Base-by-base conservation (phyloP, 148 eudicot species). In the Vaccinium macrocarpon region DNA sequence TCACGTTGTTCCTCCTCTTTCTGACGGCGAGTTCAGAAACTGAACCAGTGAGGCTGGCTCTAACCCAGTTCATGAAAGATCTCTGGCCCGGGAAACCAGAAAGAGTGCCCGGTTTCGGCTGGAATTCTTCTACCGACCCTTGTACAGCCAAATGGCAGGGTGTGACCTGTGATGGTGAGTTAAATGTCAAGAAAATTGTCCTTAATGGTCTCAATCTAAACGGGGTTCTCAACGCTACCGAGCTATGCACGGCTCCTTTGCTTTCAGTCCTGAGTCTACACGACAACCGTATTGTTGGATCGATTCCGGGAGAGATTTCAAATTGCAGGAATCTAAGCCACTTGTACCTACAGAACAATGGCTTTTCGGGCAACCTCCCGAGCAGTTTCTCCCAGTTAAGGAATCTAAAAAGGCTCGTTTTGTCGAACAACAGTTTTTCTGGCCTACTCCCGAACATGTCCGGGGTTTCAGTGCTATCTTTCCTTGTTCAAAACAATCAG, bases 371-470 rank as follows among this genome's bases (percentile, higher is more conserved):
- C 21, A 85, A 35, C 29, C 78, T 89, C 13, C 93, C 93, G 2
- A 32, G 8, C 7, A 85, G 84, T 23, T 77, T 91, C 16, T 76
- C 89, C 6, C 76, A 50, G 59, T 71, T 91, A n/a, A 82, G 68
- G 13, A 86, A 87, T 38, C 51, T 91, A 81, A 85, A 86, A 79
- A 89, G 87, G 84, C 8, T 91, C 19, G 85, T 32, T 23, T 57
- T 91, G 32, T 89, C 91, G 2, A 32, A 76, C 68, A 91, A 89
- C 49, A 80, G 15, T 15, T 82, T 91, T 50, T 86, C 87, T 0
- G 93, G 93, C 4, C 35, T 50, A 8, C 52, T 91, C 16, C 91
- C 91, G 0, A 82, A 88, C 35, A 42, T 91, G 82, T 88, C 90
- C 0, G 78, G 76, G 50, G 62, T 88, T 55, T 78, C 90, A 2